Evolutionary conservation across 208 protist species (phyloP), one percentile per base, ranked within the genome.

Genomic region (Wallacemonas rigidus): DNA sequence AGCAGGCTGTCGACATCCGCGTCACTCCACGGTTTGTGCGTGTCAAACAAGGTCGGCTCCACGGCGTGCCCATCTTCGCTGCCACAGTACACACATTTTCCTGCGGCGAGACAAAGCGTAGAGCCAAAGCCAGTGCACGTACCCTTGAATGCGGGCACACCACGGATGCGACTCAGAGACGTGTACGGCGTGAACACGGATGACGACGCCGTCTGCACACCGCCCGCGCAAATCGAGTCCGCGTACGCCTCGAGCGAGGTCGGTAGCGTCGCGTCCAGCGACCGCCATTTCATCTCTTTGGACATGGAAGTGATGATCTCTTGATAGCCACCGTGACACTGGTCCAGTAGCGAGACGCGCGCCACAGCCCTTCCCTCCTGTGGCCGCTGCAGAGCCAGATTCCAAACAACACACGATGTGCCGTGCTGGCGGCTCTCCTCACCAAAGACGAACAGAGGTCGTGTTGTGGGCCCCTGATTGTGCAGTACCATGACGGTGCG

Each of bases 111-210:
- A 3, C 81, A 79, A 9, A 84, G 67, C 36, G 88, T 93, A 4
- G 88, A 91, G 69, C 85, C 87, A 69, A 93, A 86, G 11, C 91
- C 91, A 12, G 68, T 88, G 78, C 87, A 94, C 14, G 85, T 90
- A 41, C 88, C 91, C n/a, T 85, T 81, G 1, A 93, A 54, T 26
- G 87, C 86, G 14, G 90, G 80, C 15, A 92, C 82, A 14, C 91
- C 91, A 6, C 84, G 77, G 7, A 93, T 79, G 2, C 14, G 53
- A 58, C 76, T 86, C 40, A 95, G 81, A 75, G 88, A 78, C 65
- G 56, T 74, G 69, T 92, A 91, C 17, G 81, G 81, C 35, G 64
- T 56, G 54, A 82, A 85, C 1, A 77, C 67, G 35, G 14, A 26
- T 26, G 38, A 50, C 41, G 47, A 6, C 15, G 35, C 44, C 38